These are phyloP conservation scores for Helenozyma rhizophorensis DNA, from an alignment of 805 yeast genomes.

Conservation along the genomic window DNA sequence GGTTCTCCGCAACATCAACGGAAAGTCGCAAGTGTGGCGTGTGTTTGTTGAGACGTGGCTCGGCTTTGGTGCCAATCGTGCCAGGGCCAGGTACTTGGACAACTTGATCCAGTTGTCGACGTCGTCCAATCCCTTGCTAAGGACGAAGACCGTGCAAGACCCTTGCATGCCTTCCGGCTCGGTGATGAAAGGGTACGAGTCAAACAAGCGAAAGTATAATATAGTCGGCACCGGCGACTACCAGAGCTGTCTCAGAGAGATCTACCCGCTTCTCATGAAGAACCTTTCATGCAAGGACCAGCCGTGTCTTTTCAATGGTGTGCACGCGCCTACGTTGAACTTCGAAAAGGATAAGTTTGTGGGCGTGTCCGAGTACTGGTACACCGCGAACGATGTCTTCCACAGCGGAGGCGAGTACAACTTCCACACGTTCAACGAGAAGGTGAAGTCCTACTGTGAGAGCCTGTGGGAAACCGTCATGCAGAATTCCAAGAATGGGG, in stretches of 20 bases:
- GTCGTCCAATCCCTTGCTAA: constrained; percentile 2
- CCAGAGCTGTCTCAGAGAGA: constrained; percentile 62
- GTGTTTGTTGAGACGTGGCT: constrained; percentile 95
- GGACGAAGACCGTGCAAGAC: constrained; percentile 39
- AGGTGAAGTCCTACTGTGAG: constrained; percentile 70
- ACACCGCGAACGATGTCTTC: constrained; percentile 89
- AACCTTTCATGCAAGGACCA: constrained; percentile 78
- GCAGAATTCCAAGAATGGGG: constrained; percentile 48
- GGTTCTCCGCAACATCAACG: constrained; percentile 62
- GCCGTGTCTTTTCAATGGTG: constrained; percentile 93
- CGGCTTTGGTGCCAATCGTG: constrained; percentile 96
- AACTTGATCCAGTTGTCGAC: constrained; percentile 41
- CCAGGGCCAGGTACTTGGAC: constrained; percentile 66
- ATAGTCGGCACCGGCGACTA: constrained; percentile 77
- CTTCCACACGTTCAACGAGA: constrained; percentile 60
- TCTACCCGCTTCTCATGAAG: constrained; percentile 74
- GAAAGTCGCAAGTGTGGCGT: constrained; percentile 69
- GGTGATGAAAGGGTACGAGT: constrained; percentile 37
- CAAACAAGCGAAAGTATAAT: constrained; percentile 43
- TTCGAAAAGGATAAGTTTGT: constrained; percentile 77
- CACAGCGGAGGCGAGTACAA: constrained; percentile 86
- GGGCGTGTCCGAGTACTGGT: constrained; percentile 97
- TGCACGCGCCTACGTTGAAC: constrained; percentile 87
- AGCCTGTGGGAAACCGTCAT: constrained; percentile 62
- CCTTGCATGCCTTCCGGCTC: constrained; percentile 80